Evolutionary conservation across 345 rosid genomes (phyloP).

Genomic region (Microthlaspi erraticum): DNA sequence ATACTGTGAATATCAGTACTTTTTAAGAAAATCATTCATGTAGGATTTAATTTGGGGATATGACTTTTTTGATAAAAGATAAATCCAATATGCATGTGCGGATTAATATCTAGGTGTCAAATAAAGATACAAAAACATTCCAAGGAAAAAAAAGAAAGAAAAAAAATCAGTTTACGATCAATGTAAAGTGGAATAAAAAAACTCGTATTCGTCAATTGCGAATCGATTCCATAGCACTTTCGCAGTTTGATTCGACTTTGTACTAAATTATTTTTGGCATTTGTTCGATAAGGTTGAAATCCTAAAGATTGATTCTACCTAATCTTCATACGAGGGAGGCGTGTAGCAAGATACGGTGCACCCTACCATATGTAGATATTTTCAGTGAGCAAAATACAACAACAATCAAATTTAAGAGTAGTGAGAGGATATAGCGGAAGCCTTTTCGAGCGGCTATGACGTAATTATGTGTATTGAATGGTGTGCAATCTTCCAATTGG

Average conservation of each 20-base stretch:
- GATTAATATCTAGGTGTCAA: conserved; percentile 19
- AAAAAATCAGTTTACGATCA: neutral
- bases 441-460: conserved; percentile 38
- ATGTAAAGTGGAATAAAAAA: neutral
- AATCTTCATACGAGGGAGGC: neutral
- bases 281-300: conserved; percentile 14
- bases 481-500: conserved; percentile 43
- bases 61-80: neutral
- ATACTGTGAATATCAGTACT: too few relatives aligned
- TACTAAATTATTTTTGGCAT: conserved; percentile 21
- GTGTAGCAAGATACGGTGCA: conserved; percentile 21
- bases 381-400: neutral
- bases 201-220: neutral
- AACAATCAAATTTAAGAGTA: neutral
- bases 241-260: conserved; percentile 16
- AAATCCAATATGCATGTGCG: neutral
- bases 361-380: neutral
- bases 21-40: neutral
- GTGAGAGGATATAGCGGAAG: conserved; percentile 25
- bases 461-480: conserved; percentile 41
- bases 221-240: conserved; percentile 14
- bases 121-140: neutral
- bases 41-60: neutral
- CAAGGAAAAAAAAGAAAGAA: neutral
- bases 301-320: neutral